A percentile compares a stretch with the other conserved stretches of the same genome.
Evolutionary conservation across 148 eudicot genomes (phyloP).

Genomic region (Simmondsia chinensis): DNA sequence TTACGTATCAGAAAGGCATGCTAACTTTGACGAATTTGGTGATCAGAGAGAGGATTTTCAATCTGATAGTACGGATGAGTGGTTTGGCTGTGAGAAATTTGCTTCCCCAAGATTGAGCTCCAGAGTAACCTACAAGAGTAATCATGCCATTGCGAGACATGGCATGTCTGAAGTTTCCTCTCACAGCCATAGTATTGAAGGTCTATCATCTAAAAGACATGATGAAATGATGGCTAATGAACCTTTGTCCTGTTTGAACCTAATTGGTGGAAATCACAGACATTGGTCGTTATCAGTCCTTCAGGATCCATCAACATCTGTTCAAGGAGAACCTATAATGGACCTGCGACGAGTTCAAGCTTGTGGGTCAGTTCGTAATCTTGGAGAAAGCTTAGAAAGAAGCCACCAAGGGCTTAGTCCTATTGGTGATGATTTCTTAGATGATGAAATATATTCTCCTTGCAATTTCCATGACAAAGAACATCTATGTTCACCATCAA

Average conservation of each 20-base stretch:
- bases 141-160: slow-evolving; percentile 10
- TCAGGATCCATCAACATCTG: slow-evolving; percentile 10
- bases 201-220: slow-evolving; percentile 15
- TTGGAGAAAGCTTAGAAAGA: slow-evolving; percentile 4
- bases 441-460: slow-evolving; percentile 23
- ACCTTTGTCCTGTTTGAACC: slow-evolving; percentile 17
- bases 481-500: slow-evolving; percentile 5
- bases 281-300: slow-evolving; percentile 7
- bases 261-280: slow-evolving; percentile 5
- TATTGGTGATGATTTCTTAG: slow-evolving; percentile 18
- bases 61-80: slow-evolving; percentile 8
- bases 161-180: slow-evolving; percentile 8
- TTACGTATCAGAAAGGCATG: slow-evolving; percentile 10
- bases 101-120: slow-evolving; percentile 8
- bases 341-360: slow-evolving; percentile 9
- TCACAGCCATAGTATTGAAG: slow-evolving; percentile 12
- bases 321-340: slow-evolving; percentile 12
- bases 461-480: slow-evolving; percentile 14
- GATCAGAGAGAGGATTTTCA: slow-evolving; percentile 20
- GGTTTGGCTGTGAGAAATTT: slow-evolving; percentile 12
- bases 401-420: slow-evolving; percentile 9
- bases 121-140: slow-evolving; percentile 2
- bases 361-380: slow-evolving; percentile 3
- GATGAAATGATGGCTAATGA: slow-evolving; percentile 14
- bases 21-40: slow-evolving; percentile 11